A percentile compares a stretch with the other conserved stretches of the same genome.
phyloP scores from a whole-genome alignment of 805 yeast species.

The Nakazawaea ishiwadae region DNA sequence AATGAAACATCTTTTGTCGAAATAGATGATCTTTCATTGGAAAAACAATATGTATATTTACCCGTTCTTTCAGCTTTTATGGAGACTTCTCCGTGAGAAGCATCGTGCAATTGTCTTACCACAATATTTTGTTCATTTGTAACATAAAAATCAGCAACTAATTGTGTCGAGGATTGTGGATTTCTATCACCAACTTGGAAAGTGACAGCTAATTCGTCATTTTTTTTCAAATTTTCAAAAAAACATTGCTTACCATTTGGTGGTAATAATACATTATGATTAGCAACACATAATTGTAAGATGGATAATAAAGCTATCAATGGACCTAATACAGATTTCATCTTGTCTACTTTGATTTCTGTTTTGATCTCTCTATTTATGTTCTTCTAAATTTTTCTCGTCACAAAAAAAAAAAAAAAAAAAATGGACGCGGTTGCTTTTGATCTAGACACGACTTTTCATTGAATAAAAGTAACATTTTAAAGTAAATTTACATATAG shows the following conservation, averaged over 20 bases:
- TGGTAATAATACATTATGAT: conserved; percentile 80
- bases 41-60: conserved; percentile 82
- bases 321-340: background rate
- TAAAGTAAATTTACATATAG: no score
- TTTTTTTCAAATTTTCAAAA: conserved; percentile 73
- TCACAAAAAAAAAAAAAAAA: no score
- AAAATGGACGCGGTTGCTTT: no score
- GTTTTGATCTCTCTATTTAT: no score
- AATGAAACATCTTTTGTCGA: conserved; percentile 88
- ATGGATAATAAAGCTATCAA: background rate
- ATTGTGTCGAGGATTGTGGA: conserved; percentile 61
- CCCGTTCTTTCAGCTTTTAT: conserved; percentile 65
- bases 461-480: no score
- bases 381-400: no score
- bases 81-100: conserved; percentile 78
- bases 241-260: conserved; percentile 86
- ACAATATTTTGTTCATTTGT: conserved; percentile 42
- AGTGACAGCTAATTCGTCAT: conserved; percentile 82
- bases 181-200: conserved; percentile 94
- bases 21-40: conserved; percentile 71
- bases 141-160: conserved; percentile 62
- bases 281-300: conserved; percentile 22
- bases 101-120: conserved; percentile 43
- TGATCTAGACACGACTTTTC: no score
- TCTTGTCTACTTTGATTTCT: no score